These are phyloP conservation scores for Dendrocalamus sinicus DNA, from an alignment of 176 grass and related monocot species.

Conservation along the genomic window DNA sequence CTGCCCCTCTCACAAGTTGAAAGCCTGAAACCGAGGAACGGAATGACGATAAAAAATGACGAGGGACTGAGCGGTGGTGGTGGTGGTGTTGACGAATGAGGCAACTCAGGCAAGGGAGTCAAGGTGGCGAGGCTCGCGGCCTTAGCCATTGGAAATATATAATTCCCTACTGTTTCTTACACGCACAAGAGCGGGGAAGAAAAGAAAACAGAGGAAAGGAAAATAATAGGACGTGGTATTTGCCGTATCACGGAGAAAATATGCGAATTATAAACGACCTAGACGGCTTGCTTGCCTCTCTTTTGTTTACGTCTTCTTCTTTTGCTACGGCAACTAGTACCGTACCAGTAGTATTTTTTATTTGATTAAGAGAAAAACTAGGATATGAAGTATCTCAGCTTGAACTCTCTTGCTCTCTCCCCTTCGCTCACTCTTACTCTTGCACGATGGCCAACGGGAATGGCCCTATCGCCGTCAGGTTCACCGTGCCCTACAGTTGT, in stretches of 20 bases:
- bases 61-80: no score
- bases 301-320: no score
- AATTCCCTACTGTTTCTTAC: background rate
- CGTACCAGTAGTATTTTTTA: no score
- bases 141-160: slow-evolving; percentile 4
- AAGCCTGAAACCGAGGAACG: background rate
- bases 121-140: background rate
- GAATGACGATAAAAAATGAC: background rate
- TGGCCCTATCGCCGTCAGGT: no score
- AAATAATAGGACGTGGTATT: background rate
- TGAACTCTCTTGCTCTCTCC: no score
- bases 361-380: no score
- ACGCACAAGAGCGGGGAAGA: background rate
- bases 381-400: no score
- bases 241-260: background rate
- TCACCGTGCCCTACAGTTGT: no score
- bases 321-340: no score
- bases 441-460: no score
- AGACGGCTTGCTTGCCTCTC: background rate
- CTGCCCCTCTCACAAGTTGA: background rate
- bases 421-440: no score
- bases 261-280: background rate
- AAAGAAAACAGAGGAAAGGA: background rate
- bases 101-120: background rate
- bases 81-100: background rate